Conservation (phyloP, 768 basidiomycete species). For the Zangia roseola region DNA sequence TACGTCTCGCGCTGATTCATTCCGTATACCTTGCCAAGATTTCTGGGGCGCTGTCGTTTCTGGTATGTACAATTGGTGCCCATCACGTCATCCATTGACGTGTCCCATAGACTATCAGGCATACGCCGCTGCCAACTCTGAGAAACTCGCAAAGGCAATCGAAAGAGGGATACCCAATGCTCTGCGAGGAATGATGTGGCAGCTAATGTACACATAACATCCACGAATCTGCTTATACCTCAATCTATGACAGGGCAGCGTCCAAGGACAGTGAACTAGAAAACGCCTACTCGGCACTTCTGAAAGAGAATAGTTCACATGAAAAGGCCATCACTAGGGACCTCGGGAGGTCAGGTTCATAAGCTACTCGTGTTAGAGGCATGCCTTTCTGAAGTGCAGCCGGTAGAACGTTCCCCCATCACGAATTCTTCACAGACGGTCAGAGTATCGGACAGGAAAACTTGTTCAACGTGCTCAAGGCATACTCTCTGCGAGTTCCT, state of each 20-base stretch:
- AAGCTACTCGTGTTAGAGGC: neutral
- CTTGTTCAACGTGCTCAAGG: constrained; percentile 95
- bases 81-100: constrained; percentile 5
- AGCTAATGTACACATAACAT: constrained; percentile 68
- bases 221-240: neutral
- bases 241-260: constrained; percentile 62
- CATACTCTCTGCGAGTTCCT: constrained; percentile 80
- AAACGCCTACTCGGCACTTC: constrained; percentile 70
- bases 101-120: constrained; percentile 72
- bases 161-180: constrained; percentile 88
- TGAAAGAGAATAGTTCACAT: constrained; percentile 83
- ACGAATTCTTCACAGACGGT: constrained; percentile 92
- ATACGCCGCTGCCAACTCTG: constrained; percentile 77
- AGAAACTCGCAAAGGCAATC: constrained; percentile 84
- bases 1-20: no score
- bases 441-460: constrained; percentile 97
- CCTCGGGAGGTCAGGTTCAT: constrained; percentile 63
- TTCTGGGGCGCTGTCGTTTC: constrained; percentile 97
- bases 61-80: constrained; percentile 42
- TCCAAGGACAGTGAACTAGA: constrained; percentile 91
- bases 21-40: constrained; percentile 49
- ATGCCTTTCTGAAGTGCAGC: constrained; percentile 11
- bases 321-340: constrained; percentile 95
- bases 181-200: constrained; percentile 94
- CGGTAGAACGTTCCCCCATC: constrained; percentile 89